Base-by-base conservation (phyloP, 805 yeast species). In the Nakazawaea molendinolei region DNA sequence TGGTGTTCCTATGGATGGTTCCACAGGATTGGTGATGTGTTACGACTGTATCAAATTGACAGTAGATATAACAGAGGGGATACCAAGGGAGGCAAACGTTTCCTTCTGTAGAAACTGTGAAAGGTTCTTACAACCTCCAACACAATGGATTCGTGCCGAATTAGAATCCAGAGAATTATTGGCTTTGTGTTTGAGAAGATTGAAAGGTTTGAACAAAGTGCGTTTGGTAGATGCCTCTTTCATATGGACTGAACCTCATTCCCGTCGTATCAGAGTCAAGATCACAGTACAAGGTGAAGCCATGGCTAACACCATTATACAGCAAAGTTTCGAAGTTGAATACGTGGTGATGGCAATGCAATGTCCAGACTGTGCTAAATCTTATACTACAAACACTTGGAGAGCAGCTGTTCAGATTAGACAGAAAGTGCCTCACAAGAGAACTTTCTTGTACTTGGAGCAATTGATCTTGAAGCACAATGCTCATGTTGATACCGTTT, bases 211-310 rank as follows among this genome's bases (percentile, higher is more conserved):
- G 47, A 79, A 75, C 46, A 83, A 84, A 52, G 92, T 87, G 31
- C 69, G 96, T 49, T 66, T 92, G 42, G 77, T 86, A 28, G 97
- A 92, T 63, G 99, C 98, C 2, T 74, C 89, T 5, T 92, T 89
- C 51, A 76, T 94, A 43, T 92, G 99, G 99, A 92, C 99, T 1
- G 99, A 92, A 64, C 98, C 99, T 3, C 99, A 92, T 60, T 87
- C 97, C 19, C 75, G 98, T 60, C 80, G 99, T 67, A 77, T 90
- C 42, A 78, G 87, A 58, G 76, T 94, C 44, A 87, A 89, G 53
- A 63, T 92, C 37, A 86, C 97, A 0, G 95, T 92, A 21, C 97
- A 90, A 61, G 97, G 97, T 47, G 98, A 92, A 58, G 97, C 96
- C 17, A 79, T 87, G 75, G 69, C 80, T 20, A 86, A 86, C 53